These are phyloP conservation scores for Cyclocybe cylindracea DNA, from an alignment of 768 basidiomycete genomes.

Conservation along the genomic window DNA sequence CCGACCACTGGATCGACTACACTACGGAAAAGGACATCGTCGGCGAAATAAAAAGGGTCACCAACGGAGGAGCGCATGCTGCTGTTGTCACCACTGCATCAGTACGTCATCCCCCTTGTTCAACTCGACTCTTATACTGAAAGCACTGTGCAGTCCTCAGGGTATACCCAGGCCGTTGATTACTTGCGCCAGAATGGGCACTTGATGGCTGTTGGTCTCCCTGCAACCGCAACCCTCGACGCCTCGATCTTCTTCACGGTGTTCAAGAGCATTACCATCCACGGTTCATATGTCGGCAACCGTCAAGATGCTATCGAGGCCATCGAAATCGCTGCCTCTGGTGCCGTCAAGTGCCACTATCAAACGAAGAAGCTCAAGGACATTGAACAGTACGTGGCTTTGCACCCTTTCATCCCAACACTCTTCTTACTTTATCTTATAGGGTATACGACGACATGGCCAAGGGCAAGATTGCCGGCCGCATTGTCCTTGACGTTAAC, in stretches of 20 bases:
- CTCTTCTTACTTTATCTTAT: not conserved
- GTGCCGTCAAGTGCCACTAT: constrained; percentile 67
- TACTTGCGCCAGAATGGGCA: constrained; percentile 76
- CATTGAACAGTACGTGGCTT: constrained; percentile 48
- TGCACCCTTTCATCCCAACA: not conserved
- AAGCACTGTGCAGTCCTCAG: constrained; percentile 27
- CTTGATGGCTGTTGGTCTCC: constrained; percentile 80
- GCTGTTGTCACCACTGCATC: constrained; percentile 62
- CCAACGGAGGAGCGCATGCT: constrained; percentile 77
- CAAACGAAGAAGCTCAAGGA: constrained; percentile 46
- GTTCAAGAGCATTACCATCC: constrained; percentile 52
- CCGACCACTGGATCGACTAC: constrained; percentile 82
- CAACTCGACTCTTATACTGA: not conserved
- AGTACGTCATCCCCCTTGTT: constrained; percentile 21
- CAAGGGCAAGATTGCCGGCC: constrained; percentile 49
- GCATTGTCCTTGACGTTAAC: constrained; percentile 38
- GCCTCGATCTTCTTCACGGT: constrained; percentile 19
- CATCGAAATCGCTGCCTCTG: constrained; percentile 69
- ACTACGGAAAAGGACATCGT: constrained; percentile 65
- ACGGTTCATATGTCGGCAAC: constrained; percentile 63
- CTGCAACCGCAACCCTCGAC: constrained; percentile 54
- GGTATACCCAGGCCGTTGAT: constrained; percentile 60
- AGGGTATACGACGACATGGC: constrained; percentile 43
- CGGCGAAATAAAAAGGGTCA: constrained; percentile 59
- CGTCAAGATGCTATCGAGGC: constrained; percentile 86